Evolutionary conservation across 495 filamentous ascomycete species (phyloP).

Genomic region (Neurospora hispaniola): DNA sequence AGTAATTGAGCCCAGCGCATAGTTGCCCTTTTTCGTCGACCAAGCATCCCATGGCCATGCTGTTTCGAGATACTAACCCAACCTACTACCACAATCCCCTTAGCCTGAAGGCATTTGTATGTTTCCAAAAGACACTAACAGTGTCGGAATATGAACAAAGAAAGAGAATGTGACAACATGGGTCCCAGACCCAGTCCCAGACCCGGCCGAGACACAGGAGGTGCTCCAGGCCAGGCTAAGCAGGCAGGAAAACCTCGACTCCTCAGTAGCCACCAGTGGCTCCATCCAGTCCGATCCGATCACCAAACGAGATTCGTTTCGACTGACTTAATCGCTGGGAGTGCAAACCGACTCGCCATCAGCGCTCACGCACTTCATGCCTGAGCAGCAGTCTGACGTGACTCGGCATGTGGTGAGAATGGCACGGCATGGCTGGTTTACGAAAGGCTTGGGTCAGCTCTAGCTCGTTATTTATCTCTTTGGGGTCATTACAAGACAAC

Average conservation of each 20-base stretch:
- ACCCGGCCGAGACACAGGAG: background rate
- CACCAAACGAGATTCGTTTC: background rate
- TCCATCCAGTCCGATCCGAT: background rate
- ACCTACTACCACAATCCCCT: background rate
- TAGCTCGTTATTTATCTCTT: background rate
- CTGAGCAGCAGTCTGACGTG: slow-evolving; percentile 3
- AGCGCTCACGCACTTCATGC: slow-evolving; percentile 2
- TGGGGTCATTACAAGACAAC: background rate
- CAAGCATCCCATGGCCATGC: background rate
- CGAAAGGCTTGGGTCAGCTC: background rate
- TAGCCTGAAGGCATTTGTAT: background rate
- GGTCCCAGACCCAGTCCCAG: background rate
- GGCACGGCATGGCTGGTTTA: background rate
- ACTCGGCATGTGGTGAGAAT: slow-evolving; percentile 1
- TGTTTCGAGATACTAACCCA: background rate
- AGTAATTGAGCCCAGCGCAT: background rate
- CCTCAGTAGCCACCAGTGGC: background rate
- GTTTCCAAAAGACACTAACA: background rate
- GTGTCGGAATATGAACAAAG: background rate
- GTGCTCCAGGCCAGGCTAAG: background rate
- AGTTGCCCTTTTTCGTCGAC: too few species aligned
- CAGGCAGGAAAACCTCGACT: background rate
- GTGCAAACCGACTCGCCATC: slow-evolving; percentile 5
- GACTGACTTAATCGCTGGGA: background rate
- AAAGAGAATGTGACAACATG: background rate